Evolutionary conservation across 1,139 yeast genomes (phyloP).

Genomic region (Protomyces macrosporus): DNA sequence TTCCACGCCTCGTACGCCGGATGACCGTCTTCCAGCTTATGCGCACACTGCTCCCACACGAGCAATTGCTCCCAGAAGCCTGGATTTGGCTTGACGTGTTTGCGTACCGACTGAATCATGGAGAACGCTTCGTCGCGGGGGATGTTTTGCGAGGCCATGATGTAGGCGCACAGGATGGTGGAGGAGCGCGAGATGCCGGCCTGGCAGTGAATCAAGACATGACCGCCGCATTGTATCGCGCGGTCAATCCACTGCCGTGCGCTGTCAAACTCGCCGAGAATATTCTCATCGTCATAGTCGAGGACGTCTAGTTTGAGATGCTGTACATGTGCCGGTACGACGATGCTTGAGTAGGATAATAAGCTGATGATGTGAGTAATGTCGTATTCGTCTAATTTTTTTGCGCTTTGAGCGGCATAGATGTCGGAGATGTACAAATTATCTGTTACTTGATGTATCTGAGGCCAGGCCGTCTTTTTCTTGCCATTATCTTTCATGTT

Average conservation of each 20-base stretch:
- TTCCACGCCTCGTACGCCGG: constrained; percentile 25
- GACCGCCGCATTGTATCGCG: constrained; percentile 14
- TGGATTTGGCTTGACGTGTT: constrained; percentile 13
- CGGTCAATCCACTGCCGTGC: constrained; percentile 42
- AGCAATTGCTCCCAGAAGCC: constrained; percentile 20
- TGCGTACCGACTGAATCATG: constrained; percentile 4
- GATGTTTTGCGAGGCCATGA: constrained; percentile 12
- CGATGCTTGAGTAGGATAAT: constrained; percentile 10
- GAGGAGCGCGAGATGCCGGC: constrained; percentile 22
- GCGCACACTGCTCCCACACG: constrained; percentile 15
- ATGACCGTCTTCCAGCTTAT: background rate
- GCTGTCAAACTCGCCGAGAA: constrained; percentile 51
- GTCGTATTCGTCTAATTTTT: constrained; percentile 5
- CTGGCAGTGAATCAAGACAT: constrained; percentile 21
- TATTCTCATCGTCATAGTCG: constrained; percentile 42
- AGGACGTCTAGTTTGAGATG: constrained; percentile 32
- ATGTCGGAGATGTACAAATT: constrained; percentile 14
- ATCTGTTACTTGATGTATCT: constrained; percentile 10
- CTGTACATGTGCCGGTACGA: constrained; percentile 13
- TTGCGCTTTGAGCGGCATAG: constrained; percentile 14
- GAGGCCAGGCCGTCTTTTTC: constrained; percentile 5
- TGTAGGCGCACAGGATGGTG: constrained; percentile 23
- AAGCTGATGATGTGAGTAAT: constrained; percentile 19
- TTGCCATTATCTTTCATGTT: background rate
- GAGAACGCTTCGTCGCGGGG: constrained; percentile 13